Conservation (phyloP, 2,329 filamentous ascomycete species). For the Neofusicoccum sp. region DNA sequence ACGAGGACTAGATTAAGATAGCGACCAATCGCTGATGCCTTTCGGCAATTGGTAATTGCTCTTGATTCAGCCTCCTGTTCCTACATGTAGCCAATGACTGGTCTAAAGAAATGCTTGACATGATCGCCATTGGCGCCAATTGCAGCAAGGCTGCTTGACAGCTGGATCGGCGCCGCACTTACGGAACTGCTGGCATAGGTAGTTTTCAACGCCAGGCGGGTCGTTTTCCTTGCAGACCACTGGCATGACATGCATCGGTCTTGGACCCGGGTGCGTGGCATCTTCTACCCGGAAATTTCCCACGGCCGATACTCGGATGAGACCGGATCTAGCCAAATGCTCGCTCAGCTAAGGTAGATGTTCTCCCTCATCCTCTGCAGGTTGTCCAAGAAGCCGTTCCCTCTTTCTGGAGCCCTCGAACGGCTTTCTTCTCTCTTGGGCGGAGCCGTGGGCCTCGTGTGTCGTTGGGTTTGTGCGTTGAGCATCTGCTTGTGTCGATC, state of each 20-base stretch:
- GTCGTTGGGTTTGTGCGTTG: constrained; percentile 30
- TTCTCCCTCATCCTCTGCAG: constrained; percentile 37
- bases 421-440: constrained; percentile 23
- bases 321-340: too few relatives aligned
- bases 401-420: constrained; percentile 18
- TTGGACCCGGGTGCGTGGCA: too few relatives aligned
- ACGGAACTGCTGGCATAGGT: neutral
- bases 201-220: neutral
- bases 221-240: neutral
- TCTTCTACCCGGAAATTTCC: neutral
- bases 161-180: neutral
- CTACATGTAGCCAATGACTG: too few relatives aligned
- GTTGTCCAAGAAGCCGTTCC: constrained; percentile 39
- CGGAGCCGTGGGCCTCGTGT: constrained; percentile 19
- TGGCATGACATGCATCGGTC: neutral
- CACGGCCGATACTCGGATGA: too few relatives aligned
- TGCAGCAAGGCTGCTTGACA: neutral
- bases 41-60: neutral
- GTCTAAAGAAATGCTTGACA: too few relatives aligned
- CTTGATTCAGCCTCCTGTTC: neutral
- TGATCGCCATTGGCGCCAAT: too few relatives aligned
- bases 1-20: neutral
- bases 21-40: neutral
- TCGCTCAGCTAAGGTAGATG: constrained; percentile 29
- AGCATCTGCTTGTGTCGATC: constrained; percentile 57